Base-by-base conservation (phyloP, 345 rosid genomes). In the Citropsis articulata region DNA sequence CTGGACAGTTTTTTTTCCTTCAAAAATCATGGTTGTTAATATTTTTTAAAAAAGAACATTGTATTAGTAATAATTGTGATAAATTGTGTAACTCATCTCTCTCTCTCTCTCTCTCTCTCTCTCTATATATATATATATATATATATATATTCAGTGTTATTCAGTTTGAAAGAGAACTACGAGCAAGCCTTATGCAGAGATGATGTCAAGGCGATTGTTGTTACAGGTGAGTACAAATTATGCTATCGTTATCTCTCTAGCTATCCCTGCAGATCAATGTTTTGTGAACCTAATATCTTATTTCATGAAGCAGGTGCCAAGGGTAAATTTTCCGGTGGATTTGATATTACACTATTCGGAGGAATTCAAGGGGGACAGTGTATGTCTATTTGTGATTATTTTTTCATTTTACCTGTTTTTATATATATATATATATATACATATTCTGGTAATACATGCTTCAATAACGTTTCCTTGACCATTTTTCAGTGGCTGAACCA, bases 311-410 rank as follows among this genome's bases (percentile, higher is more conserved):
- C 89, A 94, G 99, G 98, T 75, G 92, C 90, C 25, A 94, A 90
- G 40, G 98, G 96, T 61, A 97, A 85, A 83, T 97, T 97, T 83
- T 94, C 98, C 78, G 98, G 98, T 78, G 99, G 99, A 62, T 94
- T 93, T 87, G 99, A 94, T 81, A 92, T 97, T 62, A 53, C 92
- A 33, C 86, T 89, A 57, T 97, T 97, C 67, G 90, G 90, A 63
- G 89, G 84, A 73, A n/a, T 94, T 62, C 94, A 86, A 81, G 71
- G 77, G 53, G 97, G 92, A 80, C 85, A 83, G 6, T 81, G 99
- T 91, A 83, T 78, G 82, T 81, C 66, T 40, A 59, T 65, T 80
- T 1, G 33, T 66, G 70, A 45, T 45, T 45, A 3, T 81, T 62
- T 30, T 56, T 63, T 78, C 45, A 6, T 36, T 64, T 61, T 12